Base-by-base conservation (phyloP, 495 filamentous ascomycete genomes). In the Chaetomium cochliodes region DNA sequence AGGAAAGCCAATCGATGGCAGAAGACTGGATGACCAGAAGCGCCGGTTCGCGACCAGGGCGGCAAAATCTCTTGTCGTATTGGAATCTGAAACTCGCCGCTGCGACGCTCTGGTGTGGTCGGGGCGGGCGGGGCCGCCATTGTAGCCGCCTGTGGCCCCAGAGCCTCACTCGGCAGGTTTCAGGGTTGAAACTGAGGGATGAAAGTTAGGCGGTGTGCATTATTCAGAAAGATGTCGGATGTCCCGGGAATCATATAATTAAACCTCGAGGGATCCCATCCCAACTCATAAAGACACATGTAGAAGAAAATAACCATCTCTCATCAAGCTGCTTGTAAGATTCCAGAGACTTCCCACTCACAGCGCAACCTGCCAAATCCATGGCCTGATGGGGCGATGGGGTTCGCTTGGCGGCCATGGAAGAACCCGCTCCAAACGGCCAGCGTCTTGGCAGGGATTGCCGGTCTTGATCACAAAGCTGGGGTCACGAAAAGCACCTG, bases 51-150 rank as follows among this genome's bases (percentile, higher is more conserved):
- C 50, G 60, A 49, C 50, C 37, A n/a, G 51, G 51, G 61, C 51
- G 51, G 39, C 51, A 30, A 63, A 54, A 23, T n/a, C 13, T 39
- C n/a, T 18, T 30, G 44, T 51, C 28, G 52, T 47, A 42, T 53
- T 41, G 55, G 61, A 63, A 63, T 53, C 51, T 63, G 61, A 63
- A 63, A 63, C 61, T 39, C 41, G 61, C 49, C 33, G 37, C 49
- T 54, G 49, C 49, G 16, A 42, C 60, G 41, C 47, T 52, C 20
- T 44, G 33, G 41, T 15, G 60, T 15, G 60, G 60, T 22, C 50
- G 50, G 60, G 49, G 46, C 37, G 23, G 39, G 39, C 39, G 41
- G 51, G 51, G 49, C 51, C 37, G 51, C 61, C 8, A 9, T 16
- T 23, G n/a, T 12, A 23, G 20, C 28, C 41, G 22, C 15, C n/a